Evolutionary conservation across 108 stramenopile genomes (phyloP).

Genomic region (Cyclostephanos tholiformis): DNA sequence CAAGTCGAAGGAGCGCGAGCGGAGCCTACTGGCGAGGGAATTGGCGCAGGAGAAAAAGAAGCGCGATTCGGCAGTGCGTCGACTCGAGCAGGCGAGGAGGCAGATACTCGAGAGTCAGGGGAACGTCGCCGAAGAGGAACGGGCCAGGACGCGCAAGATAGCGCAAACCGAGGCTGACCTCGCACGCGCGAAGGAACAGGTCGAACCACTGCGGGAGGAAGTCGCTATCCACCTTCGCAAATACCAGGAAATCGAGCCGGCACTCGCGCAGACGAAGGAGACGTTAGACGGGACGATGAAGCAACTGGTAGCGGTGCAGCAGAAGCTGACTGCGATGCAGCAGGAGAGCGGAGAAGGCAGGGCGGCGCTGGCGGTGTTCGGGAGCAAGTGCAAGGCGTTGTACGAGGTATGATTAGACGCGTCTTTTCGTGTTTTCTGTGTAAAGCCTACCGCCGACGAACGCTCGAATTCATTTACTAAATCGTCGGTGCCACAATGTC

Average conservation of each 20-base stretch:
- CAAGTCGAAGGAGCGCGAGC: constrained; percentile 53
- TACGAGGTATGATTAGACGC: constrained; percentile 34
- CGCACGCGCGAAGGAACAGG: constrained; percentile 35
- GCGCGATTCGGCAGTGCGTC: constrained; percentile 47
- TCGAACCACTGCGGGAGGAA: constrained; percentile 45
- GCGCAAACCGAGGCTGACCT: constrained; percentile 52
- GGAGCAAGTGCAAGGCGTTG: constrained; percentile 51
- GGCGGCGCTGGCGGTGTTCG: constrained; percentile 70
- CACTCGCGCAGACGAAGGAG: constrained; percentile 38
- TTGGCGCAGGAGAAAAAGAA: constrained; percentile 27
- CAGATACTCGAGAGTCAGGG: constrained; percentile 63
- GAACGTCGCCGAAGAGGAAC: constrained; percentile 68
- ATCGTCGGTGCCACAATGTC: not conserved
- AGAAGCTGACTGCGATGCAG: constrained; percentile 52
- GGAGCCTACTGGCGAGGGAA: constrained; percentile 49
- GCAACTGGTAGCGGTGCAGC: constrained; percentile 50
- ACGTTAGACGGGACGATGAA: constrained; percentile 28
- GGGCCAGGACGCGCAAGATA: constrained; percentile 49
- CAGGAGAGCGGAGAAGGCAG: constrained; percentile 46
- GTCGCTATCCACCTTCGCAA: constrained; percentile 22
- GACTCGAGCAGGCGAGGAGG: constrained; percentile 60
- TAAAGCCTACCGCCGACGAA: not conserved
- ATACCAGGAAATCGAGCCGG: constrained; percentile 64
- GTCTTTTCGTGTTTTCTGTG: constrained; percentile 39
- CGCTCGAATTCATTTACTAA: constrained; percentile 18